Evolutionary conservation across 1,139 yeast species (phyloP).

Genomic region (Scheffersomyces parashehatae): DNA sequence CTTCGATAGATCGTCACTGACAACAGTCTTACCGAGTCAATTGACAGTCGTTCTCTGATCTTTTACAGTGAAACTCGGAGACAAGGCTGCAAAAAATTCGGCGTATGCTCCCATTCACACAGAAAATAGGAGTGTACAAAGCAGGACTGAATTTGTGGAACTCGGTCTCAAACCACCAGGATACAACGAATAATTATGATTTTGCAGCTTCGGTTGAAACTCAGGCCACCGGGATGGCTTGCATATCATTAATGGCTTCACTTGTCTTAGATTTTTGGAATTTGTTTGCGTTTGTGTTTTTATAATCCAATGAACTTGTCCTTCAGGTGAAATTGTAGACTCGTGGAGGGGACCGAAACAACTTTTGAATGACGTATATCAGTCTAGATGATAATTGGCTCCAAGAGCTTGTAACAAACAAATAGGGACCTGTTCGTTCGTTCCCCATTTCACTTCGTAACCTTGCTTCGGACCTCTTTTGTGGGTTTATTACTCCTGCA

Average conservation of each 20-base stretch:
- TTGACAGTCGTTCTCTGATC: slow-evolving; percentile 6
- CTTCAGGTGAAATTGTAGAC: slow-evolving; percentile 33
- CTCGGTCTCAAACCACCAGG: slow-evolving; percentile 49
- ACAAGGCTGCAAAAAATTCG: slow-evolving; percentile 17
- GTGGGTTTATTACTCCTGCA: slow-evolving; percentile 47
- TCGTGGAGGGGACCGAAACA: slow-evolving; percentile 47
- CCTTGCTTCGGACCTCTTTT: slow-evolving; percentile 38
- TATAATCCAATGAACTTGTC: slow-evolving; percentile 38
- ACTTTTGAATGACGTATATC: slow-evolving; percentile 27
- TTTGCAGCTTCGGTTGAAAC: slow-evolving; percentile 23
- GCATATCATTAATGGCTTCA: slow-evolving; percentile 44
- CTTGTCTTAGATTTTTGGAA: slow-evolving; percentile 37
- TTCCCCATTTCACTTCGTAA: slow-evolving; percentile 44
- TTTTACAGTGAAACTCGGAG: slow-evolving; percentile 8
- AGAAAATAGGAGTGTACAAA: slow-evolving; percentile 36
- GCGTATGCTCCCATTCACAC: slow-evolving; percentile 30
- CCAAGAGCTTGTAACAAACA: slow-evolving; percentile 41
- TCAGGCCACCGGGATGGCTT: slow-evolving; percentile 40
- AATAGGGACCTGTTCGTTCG: slow-evolving; percentile 48
- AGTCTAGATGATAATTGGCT: slow-evolving; percentile 36
- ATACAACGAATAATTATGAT: slow-evolving; percentile 38
- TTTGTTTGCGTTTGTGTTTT: slow-evolving; percentile 5
- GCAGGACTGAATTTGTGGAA: slow-evolving; percentile 25
- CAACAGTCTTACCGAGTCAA: slow-evolving; percentile 7
- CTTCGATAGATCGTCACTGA: slow-evolving; percentile 8